Percentiles rank a stretch among this genome's conserved stretches.
phyloP scores from a whole-genome alignment of 768 basidiomycete genomes.

The Cyclocybe aegerita region DNA sequence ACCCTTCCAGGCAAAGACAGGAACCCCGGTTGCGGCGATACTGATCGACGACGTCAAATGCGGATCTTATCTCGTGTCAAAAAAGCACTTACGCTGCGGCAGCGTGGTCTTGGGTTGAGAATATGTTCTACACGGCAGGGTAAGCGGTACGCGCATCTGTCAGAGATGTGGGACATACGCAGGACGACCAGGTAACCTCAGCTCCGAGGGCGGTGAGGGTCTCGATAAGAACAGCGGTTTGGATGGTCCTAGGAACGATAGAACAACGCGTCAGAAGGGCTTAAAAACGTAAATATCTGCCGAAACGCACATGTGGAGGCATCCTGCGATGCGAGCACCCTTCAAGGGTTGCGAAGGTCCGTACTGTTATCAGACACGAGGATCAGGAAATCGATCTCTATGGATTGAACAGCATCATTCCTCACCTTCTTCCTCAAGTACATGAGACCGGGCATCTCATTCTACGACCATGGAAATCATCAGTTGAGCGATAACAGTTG shows the following conservation, averaged over 20 bases:
- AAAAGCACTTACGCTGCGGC: slow-evolving; percentile 80
- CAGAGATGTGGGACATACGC: slow-evolving; percentile 51
- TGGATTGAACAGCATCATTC: slow-evolving; percentile 2
- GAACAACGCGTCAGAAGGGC: slow-evolving; percentile 6
- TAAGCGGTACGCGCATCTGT: not conserved
- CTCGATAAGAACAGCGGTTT: slow-evolving; percentile 98
- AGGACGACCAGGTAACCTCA: slow-evolving; percentile 98
- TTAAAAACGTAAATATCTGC: not conserved
- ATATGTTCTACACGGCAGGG: slow-evolving; percentile 75
- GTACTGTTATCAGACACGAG: slow-evolving; percentile 50
- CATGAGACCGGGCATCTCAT: slow-evolving; percentile 96
- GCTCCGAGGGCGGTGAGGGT: slow-evolving; percentile 94
- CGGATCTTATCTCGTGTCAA: not conserved
- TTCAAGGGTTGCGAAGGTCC: slow-evolving; percentile 80
- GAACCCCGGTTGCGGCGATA: slow-evolving; percentile 97
- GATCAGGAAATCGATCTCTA: slow-evolving; percentile 19
- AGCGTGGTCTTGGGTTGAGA: slow-evolving; percentile 99
- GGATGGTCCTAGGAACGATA: slow-evolving; percentile 76
- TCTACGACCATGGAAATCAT: slow-evolving; percentile 39
- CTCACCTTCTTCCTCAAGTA: slow-evolving; percentile 84
- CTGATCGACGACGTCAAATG: slow-evolving; percentile 32
- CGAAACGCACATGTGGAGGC: slow-evolving; percentile 85
- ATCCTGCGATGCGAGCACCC: slow-evolving; percentile 95
- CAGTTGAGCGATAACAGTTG: slow-evolving; percentile 13
- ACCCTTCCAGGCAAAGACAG: slow-evolving; percentile 99